Evolutionary conservation across 805 yeast genomes (phyloP), one percentile per base, ranked within the genome.

Genomic region (Myxozyma geophila): DNA sequence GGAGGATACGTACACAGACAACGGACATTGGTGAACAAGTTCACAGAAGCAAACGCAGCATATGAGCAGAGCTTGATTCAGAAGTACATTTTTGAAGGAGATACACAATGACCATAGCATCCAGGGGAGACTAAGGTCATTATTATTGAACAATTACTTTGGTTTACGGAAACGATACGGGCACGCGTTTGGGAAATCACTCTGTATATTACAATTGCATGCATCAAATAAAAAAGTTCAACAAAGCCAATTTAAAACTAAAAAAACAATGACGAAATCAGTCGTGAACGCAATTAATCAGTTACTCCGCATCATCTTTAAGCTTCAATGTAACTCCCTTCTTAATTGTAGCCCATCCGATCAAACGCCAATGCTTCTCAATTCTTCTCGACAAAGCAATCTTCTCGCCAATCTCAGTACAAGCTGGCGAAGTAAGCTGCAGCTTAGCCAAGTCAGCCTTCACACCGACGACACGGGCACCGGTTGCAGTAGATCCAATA

Each of bases 371-470:
- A 79, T 95, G 99, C 86, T 93, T 93, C 77, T 95, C 99, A 73
- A 95, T 95, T 85, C 99, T 92, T 85, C 99, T 90, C 51, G 98
- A 92, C 75, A 95, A 82, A 46, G 99, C 99, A 78, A 95, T 93
- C 88, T 95, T 93, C 82, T 95, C 99, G 71, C 96, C 90, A 57
- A 93, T 84, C 82, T 93, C 98, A 44, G 99, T 93, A 87, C 99
- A 95, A 54, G 98, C 99, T 61, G 99, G 99, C 54, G 97, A 87
- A 54, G 98, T 93, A 76, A 95, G 85, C 76, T 91, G 92, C 75
- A 95, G 84, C 84, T 97, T 90, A 52, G 99, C 99, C 97, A 96
- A 91, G 85, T 95, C 99, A 66, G 98, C 98, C 79, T 91, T 90
- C 60, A 95, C 98, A 55, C 97, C 96, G 71, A 92, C 88, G 70